These are phyloP conservation scores for Botrytis hyacinthi DNA, from an alignment of 2,329 filamentous ascomycete species.

Conservation along the genomic window DNA sequence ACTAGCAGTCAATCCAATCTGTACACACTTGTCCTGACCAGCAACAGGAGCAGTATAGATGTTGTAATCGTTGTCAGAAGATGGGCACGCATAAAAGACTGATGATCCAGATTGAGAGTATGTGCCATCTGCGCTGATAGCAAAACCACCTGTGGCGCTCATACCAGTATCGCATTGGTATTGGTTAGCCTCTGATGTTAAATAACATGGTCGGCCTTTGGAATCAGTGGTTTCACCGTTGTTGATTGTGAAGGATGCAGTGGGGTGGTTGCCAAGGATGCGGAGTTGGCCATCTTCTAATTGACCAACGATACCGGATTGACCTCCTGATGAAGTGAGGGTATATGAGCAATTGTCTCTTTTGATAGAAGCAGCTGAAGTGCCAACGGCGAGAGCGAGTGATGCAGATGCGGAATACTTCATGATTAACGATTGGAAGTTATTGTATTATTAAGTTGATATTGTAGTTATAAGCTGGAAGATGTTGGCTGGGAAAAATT, in stretches of 20 bases:
- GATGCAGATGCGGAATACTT: conserved; percentile 12
- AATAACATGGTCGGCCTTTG: conserved; percentile 58
- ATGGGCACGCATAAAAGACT: conserved; percentile 60
- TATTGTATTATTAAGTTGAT: not conserved
- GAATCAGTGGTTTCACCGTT: conserved; percentile 54
- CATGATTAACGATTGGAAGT: conserved; percentile 11
- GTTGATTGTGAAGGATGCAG: conserved; percentile 54
- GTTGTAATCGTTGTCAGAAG: conserved; percentile 53
- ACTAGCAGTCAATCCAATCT: conserved; percentile 47
- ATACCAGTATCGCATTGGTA: conserved; percentile 51
- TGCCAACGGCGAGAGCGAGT: not conserved
- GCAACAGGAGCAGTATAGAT: conserved; percentile 48
- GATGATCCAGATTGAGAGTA: conserved; percentile 49
- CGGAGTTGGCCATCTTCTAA: conserved; percentile 61
- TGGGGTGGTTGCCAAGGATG: conserved; percentile 49
- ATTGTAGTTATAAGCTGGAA: not conserved
- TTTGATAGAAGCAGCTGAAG: conserved; percentile 1
- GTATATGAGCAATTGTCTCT: conserved; percentile 49
- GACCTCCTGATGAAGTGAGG: conserved; percentile 49
- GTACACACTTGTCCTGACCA: conserved; percentile 48
- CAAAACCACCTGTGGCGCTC: conserved; percentile 53
- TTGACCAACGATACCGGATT: conserved; percentile 56
- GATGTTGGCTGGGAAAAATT: not conserved
- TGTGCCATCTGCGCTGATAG: conserved; percentile 48
- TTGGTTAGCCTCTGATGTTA: conserved; percentile 25